Base-by-base conservation (phyloP, 148 eudicot species). In the Rhododendron mucronatum region DNA sequence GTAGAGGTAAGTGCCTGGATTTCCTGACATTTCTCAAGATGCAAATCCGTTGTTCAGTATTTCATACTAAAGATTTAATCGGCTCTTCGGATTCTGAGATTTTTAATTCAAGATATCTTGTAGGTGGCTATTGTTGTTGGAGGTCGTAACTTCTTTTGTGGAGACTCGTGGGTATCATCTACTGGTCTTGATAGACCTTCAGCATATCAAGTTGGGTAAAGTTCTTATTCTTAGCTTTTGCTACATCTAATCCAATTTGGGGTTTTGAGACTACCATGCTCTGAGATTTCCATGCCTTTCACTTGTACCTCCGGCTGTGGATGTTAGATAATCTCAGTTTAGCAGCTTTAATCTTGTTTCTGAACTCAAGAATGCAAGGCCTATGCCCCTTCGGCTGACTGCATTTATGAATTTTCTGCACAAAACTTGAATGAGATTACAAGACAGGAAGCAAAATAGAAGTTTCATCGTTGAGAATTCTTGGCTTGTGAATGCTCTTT, bases 121-220 rank as follows among this genome's bases (percentile, higher is more conserved):
- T 86, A 97, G 99, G 98, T 95, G 82, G 98, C 98, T 26, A 91
- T 97, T 88, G 98, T 94, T 87, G 91, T 95, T 90, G 99, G 99
- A 79, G 99, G 98, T 35, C 95, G 98, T 53, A 95, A 97, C 88
- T 95, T 97, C 88, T 95, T 95, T 89, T 97, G 98, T 87, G 98
- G 98, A 86, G 94, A 97, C 84, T 90, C 96, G 5, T 97, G 98
- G 99, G 91, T 93, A 41, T 90, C 90, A 77, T 85, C 95, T 67
- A 95, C 99, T 87, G 99, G 96, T 83, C 92, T 93, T 45, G 98
- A 97, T 88, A 93, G 99, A 91, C 90, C 93, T 82, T 90, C 95
- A 14, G 95, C 98, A 59, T 95, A 95, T 89, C 99, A 97, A 83
- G 94, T 95, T 87, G 98, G 98, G 99, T 95, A 94, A 89, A 59